Conservation (phyloP, 345 rosid genomes). For the Bruguiera sexangula region DNA sequence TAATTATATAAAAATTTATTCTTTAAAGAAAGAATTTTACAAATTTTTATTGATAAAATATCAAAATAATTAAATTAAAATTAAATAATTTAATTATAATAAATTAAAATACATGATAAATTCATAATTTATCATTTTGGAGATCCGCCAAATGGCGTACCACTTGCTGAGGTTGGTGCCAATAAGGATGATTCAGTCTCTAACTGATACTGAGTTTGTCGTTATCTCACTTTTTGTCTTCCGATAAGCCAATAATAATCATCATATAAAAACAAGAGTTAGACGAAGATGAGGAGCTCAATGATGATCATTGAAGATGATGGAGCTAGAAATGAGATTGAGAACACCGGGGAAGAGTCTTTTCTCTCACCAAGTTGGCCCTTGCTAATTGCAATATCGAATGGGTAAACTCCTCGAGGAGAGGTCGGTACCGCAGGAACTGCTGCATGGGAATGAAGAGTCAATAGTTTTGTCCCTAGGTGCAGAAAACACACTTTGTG, state of each 20-base stretch:
- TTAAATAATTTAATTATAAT: too few relatives aligned
- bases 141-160: slow-evolving; percentile 32
- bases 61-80: too few relatives aligned
- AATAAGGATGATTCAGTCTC: not conserved
- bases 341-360: slow-evolving; percentile 22
- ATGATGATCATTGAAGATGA: slow-evolving; percentile 34
- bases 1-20: too few relatives aligned
- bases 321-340: slow-evolving; percentile 34
- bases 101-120: too few relatives aligned
- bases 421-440: slow-evolving; percentile 29
- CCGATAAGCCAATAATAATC: too few relatives aligned
- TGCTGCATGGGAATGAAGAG: slow-evolving; percentile 30
- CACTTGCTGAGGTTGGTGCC: not conserved
- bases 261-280: not conserved
- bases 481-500: slow-evolving; percentile 25
- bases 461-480: slow-evolving; percentile 29
- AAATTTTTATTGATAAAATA: too few relatives aligned
- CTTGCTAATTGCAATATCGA: slow-evolving; percentile 31
- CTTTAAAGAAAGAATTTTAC: too few relatives aligned
- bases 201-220: too few relatives aligned
- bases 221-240: too few relatives aligned
- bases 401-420: slow-evolving; percentile 28
- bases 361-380: slow-evolving; percentile 39
- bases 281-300: not conserved
- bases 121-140: slow-evolving; percentile 4